A percentile compares a stretch with the other conserved stretches of the same genome.
phyloP scores from a whole-genome alignment of 2,329 filamentous ascomycete genomes.

The Aureobasidium melanogenum region DNA sequence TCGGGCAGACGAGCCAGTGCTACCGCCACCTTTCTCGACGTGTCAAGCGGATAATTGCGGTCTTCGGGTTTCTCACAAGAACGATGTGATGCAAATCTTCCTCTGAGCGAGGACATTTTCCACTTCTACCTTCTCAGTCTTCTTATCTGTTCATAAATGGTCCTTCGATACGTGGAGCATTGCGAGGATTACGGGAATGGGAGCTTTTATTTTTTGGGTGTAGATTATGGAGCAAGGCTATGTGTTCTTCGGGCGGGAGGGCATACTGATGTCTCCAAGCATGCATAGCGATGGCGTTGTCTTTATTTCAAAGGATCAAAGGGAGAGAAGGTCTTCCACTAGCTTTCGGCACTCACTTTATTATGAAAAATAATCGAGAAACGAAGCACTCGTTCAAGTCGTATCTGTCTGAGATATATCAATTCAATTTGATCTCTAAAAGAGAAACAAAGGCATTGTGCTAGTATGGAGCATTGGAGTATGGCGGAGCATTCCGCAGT shows the following conservation, averaged over 20 bases:
- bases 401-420: background rate
- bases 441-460: background rate
- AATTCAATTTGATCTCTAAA: background rate
- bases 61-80: constrained; percentile 25
- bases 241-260: background rate
- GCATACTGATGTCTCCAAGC: background rate
- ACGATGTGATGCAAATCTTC: constrained; percentile 34
- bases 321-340: background rate
- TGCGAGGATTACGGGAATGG: background rate
- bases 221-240: background rate
- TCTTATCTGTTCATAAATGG: background rate
- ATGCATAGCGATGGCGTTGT: constrained; percentile 10
- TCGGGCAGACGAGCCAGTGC: constrained; percentile 24
- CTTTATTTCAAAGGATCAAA: background rate
- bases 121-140: background rate
- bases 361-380: background rate
- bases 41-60: constrained; percentile 39
- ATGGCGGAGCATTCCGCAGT: background rate
- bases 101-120: constrained; percentile 18
- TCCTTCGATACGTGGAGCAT: background rate
- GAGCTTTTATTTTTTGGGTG: background rate
- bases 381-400: background rate
- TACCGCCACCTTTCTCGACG: constrained; percentile 32
- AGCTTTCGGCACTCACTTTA: background rate
- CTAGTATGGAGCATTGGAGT: background rate